phyloP scores from a whole-genome alignment of 441 rosid species.

The Manihot esculenta region DNA sequence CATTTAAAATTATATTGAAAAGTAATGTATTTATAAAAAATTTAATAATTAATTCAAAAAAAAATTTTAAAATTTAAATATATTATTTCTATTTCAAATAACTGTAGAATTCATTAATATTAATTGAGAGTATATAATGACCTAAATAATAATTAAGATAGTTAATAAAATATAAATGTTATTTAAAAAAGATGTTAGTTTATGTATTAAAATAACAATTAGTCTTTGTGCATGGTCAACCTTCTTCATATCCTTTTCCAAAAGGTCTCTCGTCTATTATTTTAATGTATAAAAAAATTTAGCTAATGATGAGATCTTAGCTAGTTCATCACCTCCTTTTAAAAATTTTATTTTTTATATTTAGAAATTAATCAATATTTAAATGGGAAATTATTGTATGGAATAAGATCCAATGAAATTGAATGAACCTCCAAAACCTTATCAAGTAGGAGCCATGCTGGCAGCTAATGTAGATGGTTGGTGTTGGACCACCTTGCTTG shows the following conservation, averaged over 20 bases:
- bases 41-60: no score
- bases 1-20: no score
- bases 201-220: constrained; percentile 11
- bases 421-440: constrained; percentile 17
- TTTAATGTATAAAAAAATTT: background rate
- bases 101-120: no score
- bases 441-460: constrained; percentile 17
- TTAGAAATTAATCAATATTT: no score
- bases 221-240: constrained; percentile 23
- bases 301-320: constrained; percentile 15
- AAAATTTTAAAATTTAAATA: no score
- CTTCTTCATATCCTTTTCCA: constrained; percentile 8
- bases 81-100: no score
- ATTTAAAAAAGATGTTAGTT: no score
- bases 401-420: constrained; percentile 8
- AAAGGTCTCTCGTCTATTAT: background rate
- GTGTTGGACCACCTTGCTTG: constrained; percentile 14
- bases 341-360: background rate
- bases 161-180: background rate
- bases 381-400: constrained; percentile 4
- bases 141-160: constrained; percentile 7
- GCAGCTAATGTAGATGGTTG: constrained; percentile 6
- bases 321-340: background rate
- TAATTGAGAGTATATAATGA: no score
- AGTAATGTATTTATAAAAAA: no score